These are phyloP conservation scores for Epichloe sylvatica DNA, from an alignment of 2,329 filamentous ascomycete genomes.

Conservation along the genomic window DNA sequence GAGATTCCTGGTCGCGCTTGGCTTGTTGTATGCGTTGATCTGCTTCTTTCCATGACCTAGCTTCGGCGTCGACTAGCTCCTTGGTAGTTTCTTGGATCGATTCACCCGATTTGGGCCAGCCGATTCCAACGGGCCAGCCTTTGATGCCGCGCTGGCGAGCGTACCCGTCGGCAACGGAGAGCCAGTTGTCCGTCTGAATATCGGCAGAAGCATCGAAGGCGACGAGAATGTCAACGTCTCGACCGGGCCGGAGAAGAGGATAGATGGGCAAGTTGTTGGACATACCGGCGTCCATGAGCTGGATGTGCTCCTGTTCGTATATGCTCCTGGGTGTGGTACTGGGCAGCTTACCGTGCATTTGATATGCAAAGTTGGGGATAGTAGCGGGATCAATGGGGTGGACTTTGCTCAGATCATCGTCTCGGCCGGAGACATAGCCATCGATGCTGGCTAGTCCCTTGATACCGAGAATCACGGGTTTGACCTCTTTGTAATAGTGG, in stretches of 20 bases:
- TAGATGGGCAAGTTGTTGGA: slow-evolving; percentile 96
- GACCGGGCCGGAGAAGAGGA: slow-evolving; percentile 73
- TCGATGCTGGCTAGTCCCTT: slow-evolving; percentile 67
- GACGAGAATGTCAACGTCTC: slow-evolving; percentile 78
- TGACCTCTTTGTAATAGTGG: slow-evolving; percentile 89
- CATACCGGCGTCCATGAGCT: slow-evolving; percentile 96
- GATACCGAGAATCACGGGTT: slow-evolving; percentile 64
- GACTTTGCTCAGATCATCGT: slow-evolving; percentile 75
- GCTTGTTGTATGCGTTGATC: slow-evolving; percentile 51
- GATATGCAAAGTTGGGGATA: slow-evolving; percentile 79
- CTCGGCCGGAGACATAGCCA: slow-evolving; percentile 65
- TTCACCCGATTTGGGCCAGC: slow-evolving; percentile 62
- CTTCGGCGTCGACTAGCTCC: slow-evolving; percentile 53
- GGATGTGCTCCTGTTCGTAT: slow-evolving; percentile 55
- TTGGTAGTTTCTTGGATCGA: slow-evolving; percentile 44
- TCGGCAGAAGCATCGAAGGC: slow-evolving; percentile 93
- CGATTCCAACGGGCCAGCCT: slow-evolving; percentile 89
- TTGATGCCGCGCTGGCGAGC: slow-evolving; percentile 79
- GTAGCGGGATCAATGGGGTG: slow-evolving; percentile 87
- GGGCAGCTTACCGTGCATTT: slow-evolving; percentile 64
- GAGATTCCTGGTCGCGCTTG: slow-evolving; percentile 28
- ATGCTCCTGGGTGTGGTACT: slow-evolving; percentile 66
- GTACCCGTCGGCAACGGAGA: slow-evolving; percentile 87
- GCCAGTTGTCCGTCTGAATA: slow-evolving; percentile 89
- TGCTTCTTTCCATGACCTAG: slow-evolving; percentile 44